phyloP scores from a whole-genome alignment of 805 yeast species.

The Sporopachydermia quercuum region DNA sequence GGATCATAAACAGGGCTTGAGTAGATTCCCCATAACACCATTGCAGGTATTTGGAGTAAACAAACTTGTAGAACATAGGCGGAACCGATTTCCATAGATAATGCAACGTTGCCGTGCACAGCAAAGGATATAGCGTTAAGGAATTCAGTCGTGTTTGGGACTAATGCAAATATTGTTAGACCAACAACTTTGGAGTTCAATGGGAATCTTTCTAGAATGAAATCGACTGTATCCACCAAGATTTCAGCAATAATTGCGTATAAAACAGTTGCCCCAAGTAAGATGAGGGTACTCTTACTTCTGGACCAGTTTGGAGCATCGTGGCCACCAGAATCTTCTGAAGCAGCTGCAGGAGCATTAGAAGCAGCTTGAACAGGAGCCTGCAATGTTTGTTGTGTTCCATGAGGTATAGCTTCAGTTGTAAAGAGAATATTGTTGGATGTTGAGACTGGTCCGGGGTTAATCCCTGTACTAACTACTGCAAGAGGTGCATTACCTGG shows the following conservation, averaged over 20 bases:
- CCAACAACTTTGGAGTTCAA: conserved; percentile 86
- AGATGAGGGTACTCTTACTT: conserved; percentile 64
- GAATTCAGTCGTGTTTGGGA: conserved; percentile 94
- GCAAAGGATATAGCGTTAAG: conserved; percentile 96
- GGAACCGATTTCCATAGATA: conserved; percentile 95
- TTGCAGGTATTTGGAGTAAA: conserved; percentile 79
- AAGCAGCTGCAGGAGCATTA: conserved; percentile 6
- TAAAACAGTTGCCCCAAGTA: conserved; percentile 69
- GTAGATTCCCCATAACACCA: conserved; percentile 62
- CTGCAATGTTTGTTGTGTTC: too few relatives aligned
- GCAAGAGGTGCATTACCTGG: conserved; percentile 1
- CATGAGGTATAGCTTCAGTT: too few relatives aligned
- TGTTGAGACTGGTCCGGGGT: too few relatives aligned
- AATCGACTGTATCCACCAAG: conserved; percentile 82
- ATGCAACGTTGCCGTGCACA: conserved; percentile 85
- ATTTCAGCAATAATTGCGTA: conserved; percentile 94
- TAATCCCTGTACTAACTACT: too few relatives aligned
- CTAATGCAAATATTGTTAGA: conserved; percentile 85
- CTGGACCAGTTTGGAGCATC: conserved; percentile 98
- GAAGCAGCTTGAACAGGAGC: too few relatives aligned
- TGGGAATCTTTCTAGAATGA: conserved; percentile 64
- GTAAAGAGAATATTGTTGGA: too few relatives aligned
- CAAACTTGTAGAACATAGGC: conserved; percentile 96
- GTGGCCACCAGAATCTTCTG: conserved; percentile 47
- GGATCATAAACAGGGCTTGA: conserved; percentile 18